Evolutionary conservation across 805 yeast genomes (phyloP).

Genomic region (Sugiyamaella chiloensis): DNA sequence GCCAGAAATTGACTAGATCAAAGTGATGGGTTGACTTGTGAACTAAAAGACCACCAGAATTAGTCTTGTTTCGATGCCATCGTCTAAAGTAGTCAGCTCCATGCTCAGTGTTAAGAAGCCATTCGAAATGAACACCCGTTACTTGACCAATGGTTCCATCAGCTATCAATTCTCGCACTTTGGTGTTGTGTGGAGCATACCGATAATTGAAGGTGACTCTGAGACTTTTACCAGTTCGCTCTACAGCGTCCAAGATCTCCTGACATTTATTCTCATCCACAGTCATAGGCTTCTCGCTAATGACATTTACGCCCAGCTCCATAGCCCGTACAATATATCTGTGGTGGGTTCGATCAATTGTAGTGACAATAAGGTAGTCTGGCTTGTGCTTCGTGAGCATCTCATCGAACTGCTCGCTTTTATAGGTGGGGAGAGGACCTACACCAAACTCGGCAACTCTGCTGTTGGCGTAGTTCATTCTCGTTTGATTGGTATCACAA

Average conservation of each 20-base stretch:
- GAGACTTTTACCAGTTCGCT: constrained; percentile 13
- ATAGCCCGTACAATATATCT: constrained; percentile 15
- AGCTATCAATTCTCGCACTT: constrained; percentile 14
- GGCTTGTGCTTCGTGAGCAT: constrained; percentile 17
- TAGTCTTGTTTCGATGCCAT: constrained; percentile 19
- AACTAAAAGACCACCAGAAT: constrained; percentile 18
- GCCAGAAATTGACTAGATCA: constrained; percentile 19
- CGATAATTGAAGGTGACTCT: constrained; percentile 20
- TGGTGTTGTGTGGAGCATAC: constrained; percentile 20
- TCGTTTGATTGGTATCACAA: constrained; percentile 17
- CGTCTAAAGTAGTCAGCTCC: constrained; percentile 19
- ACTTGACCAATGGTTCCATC: constrained; percentile 16
- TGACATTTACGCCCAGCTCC: constrained; percentile 19
- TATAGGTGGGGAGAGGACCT: constrained; percentile 16
- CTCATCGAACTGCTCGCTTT: constrained; percentile 16
- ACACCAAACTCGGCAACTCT: constrained; percentile 11
- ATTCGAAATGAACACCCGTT: constrained; percentile 18
- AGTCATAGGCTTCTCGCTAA: constrained; percentile 19
- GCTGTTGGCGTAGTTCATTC: constrained; percentile 17
- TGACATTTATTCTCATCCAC: constrained; percentile 17
- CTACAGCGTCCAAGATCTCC: constrained; percentile 16
- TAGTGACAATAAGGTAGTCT: constrained; percentile 16
- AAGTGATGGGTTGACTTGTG: constrained; percentile 21
- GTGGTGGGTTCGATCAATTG: constrained; percentile 19
- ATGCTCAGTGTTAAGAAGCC: constrained; percentile 17